A percentile compares a stretch with the other conserved stretches of the same genome.
Evolutionary conservation across 2,329 filamentous ascomycete species (phyloP).

Genomic region (Teratosphaeria zuluensis): DNA sequence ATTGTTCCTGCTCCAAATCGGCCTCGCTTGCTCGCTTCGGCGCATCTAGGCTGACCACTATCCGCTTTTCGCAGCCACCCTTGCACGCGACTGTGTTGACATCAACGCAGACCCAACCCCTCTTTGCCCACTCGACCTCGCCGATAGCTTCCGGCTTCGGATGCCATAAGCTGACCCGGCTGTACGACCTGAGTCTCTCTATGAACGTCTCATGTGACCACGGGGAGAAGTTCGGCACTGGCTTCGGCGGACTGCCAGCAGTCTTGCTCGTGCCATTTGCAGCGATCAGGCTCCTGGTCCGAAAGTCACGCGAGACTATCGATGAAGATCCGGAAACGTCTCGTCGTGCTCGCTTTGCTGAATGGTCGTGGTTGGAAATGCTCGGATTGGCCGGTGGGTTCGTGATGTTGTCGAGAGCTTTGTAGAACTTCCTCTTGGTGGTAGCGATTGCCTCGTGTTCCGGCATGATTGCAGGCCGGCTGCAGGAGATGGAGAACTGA

Average conservation of each 20-base stretch:
- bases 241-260: constrained; percentile 4
- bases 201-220: constrained; percentile 78
- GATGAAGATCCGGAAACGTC: constrained; percentile 18
- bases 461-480: constrained; percentile 19
- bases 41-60: constrained; percentile 66
- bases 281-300: constrained; percentile 6
- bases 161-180: constrained; percentile 87
- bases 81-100: constrained; percentile 74
- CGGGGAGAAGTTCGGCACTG: constrained; percentile 65
- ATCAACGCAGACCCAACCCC: constrained; percentile 79
- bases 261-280: constrained; percentile 16
- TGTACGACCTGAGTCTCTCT: constrained; percentile 72
- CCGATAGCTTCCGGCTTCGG: constrained; percentile 77
- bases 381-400: constrained; percentile 30
- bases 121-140: constrained; percentile 90
- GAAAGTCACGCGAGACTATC: not conserved
- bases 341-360: constrained; percentile 22
- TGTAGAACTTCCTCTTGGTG: constrained; percentile 77
- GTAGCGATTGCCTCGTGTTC: constrained; percentile 52
- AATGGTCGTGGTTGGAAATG: constrained; percentile 28
- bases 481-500: not conserved
- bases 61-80: constrained; percentile 70
- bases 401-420: constrained; percentile 52
- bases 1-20: constrained; percentile 47
- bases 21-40: constrained; percentile 24